Evolutionary conservation across 163 green algal genomes (phyloP).

Genomic region (Scenedesmus sp.): DNA sequence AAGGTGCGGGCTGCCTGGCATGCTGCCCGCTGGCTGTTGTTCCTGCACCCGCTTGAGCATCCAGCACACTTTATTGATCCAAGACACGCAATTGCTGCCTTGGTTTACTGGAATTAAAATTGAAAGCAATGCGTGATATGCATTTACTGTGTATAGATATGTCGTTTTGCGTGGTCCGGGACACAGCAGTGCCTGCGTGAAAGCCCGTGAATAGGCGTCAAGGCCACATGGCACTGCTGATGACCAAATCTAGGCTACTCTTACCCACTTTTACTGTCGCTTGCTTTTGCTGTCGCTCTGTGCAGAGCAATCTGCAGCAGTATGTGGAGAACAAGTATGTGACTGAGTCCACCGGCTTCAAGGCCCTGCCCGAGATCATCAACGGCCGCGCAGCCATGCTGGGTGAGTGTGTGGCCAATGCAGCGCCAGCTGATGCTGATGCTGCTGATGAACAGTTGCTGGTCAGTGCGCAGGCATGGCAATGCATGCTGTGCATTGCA

Average conservation of each 20-base stretch:
- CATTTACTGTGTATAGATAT: too few species aligned
- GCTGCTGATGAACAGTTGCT: background rate
- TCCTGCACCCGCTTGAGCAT: background rate
- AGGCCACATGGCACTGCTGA: too few species aligned
- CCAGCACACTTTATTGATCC: background rate
- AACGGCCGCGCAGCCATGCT: slow-evolving; percentile 68
- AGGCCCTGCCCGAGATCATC: slow-evolving; percentile 66
- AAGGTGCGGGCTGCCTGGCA: background rate
- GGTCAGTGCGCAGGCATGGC: background rate
- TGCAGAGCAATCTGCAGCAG: slow-evolving; percentile 57
- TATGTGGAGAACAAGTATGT: slow-evolving; percentile 61
- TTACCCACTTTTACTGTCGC: background rate
- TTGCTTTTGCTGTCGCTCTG: slow-evolving; percentile 43
- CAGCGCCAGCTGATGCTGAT: background rate
- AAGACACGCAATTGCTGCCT: too few species aligned
- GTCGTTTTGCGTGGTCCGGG: too few species aligned
- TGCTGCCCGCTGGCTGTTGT: too few species aligned
- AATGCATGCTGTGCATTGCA: background rate
- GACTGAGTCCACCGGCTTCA: slow-evolving; percentile 40
- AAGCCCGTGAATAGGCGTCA: too few species aligned
- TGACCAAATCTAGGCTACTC: too few species aligned
- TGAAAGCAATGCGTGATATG: too few species aligned
- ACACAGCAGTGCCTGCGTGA: too few species aligned
- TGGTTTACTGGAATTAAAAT: too few species aligned
- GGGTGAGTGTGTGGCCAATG: slow-evolving; percentile 31